These are phyloP conservation scores for Pinus tabuliformis DNA, from an alignment of 75 land plant species.

Conservation along the genomic window DNA sequence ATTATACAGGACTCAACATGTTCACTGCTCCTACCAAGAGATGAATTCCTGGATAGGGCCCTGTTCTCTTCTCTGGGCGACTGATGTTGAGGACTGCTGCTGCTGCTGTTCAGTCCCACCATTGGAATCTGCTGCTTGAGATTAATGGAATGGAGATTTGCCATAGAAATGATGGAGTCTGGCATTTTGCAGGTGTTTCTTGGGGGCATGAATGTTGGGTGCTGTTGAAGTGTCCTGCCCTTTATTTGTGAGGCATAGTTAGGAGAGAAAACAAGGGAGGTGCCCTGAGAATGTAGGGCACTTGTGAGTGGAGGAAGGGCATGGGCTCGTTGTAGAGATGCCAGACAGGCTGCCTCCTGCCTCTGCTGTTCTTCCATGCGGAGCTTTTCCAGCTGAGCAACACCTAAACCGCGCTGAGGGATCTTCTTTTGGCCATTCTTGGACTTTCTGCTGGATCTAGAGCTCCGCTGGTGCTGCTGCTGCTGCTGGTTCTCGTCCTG, in stretches of 20 bases:
- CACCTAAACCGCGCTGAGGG: conserved; percentile 85
- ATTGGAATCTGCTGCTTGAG: background rate
- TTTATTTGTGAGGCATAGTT: conserved; percentile 4
- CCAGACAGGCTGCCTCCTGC: conserved; percentile 29
- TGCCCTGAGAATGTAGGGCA: conserved; percentile 7
- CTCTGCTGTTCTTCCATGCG: conserved; percentile 67
- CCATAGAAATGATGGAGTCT: conserved; percentile 11
- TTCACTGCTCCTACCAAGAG: conserved; percentile 2
- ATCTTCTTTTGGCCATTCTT: conserved; percentile 47
- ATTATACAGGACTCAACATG: conserved; percentile 1
- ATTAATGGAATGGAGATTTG: conserved; percentile 4
- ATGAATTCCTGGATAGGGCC: background rate
- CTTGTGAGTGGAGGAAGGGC: conserved; percentile 15
- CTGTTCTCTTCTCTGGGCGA: conserved; percentile 10
- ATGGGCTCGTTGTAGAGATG: conserved; percentile 21
- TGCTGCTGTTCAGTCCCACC: conserved; percentile 9
- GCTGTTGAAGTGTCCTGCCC: conserved; percentile 1
- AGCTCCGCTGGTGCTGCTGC: conserved; percentile 5
- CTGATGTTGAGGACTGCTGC: conserved; percentile 1
- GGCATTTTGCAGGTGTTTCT: conserved; percentile 7
- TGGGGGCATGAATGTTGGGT: conserved; percentile 1
- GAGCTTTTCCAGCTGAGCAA: conserved; percentile 83
- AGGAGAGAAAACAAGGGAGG: background rate
- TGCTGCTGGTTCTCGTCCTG: conserved; percentile 1
- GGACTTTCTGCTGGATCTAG: conserved; percentile 10